phyloP scores from a whole-genome alignment of 2,329 filamentous ascomycete genomes.

The Amesomyces nigricolor region DNA sequence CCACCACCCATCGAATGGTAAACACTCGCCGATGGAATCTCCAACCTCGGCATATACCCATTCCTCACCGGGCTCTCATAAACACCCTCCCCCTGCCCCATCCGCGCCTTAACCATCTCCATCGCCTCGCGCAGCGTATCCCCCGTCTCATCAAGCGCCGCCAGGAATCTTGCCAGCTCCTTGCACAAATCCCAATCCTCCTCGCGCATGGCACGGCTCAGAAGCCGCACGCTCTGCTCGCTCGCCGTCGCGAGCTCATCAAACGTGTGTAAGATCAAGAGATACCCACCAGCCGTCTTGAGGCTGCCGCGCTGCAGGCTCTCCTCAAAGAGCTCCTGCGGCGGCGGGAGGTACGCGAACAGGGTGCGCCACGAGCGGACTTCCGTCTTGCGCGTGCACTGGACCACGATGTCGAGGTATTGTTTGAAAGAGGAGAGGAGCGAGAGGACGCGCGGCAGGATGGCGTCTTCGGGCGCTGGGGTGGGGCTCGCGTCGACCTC shows the following conservation, averaged over 20 bases:
- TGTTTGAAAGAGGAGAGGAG: conserved; percentile 68
- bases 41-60: conserved; percentile 26
- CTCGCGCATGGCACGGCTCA: conserved; percentile 74
- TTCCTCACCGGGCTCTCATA: conserved; percentile 32
- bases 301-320: conserved; percentile 77
- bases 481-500: conserved; percentile 68
- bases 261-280: conserved; percentile 87
- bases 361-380: conserved; percentile 91
- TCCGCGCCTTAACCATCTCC: conserved; percentile 50
- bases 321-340: conserved; percentile 89
- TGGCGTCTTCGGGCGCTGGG: conserved; percentile 56
- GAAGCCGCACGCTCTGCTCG: conserved; percentile 73
- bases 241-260: conserved; percentile 64
- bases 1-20: conserved; percentile 17
- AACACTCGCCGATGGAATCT: conserved; percentile 26
- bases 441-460: conserved; percentile 59
- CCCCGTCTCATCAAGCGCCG: conserved; percentile 83
- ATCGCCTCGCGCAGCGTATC: conserved; percentile 70
- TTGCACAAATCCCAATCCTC: conserved; percentile 94
- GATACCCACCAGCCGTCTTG: conserved; percentile 92
- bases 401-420: conserved; percentile 92
- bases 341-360: conserved; percentile 84
- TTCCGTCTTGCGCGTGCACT: conserved; percentile 96
- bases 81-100: conserved; percentile 29
- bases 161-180: conserved; percentile 89